Conservation (phyloP, 371 early-diverging fungal species). For the Apophysomyces elegans region DNA sequence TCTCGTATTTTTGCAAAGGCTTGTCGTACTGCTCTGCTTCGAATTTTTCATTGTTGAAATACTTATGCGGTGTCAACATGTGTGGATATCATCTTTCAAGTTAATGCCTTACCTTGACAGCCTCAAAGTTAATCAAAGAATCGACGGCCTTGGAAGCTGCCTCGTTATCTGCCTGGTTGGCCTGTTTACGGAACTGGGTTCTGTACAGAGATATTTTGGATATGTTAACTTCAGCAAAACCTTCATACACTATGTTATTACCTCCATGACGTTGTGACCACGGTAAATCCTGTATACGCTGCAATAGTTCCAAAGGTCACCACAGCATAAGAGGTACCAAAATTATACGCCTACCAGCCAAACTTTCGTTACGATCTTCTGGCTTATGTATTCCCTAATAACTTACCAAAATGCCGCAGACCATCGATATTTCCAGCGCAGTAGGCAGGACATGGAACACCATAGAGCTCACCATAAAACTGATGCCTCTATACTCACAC, state of each 20-base stretch:
- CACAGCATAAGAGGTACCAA: slow-evolving; percentile 82
- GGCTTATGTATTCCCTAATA: neutral
- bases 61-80: slow-evolving; percentile 39
- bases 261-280: slow-evolving; percentile 84
- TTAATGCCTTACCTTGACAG: slow-evolving; percentile 73
- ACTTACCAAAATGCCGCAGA: slow-evolving; percentile 86
- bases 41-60: slow-evolving; percentile 89
- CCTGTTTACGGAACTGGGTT: slow-evolving; percentile 85
- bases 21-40: slow-evolving; percentile 87
- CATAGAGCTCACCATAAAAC: slow-evolving; percentile 88
- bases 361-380: neutral
- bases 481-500: slow-evolving; percentile 75
- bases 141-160: slow-evolving; percentile 93
- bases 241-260: slow-evolving; percentile 17
- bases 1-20: slow-evolving; percentile 86
- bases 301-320: slow-evolving; percentile 87
- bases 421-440: slow-evolving; percentile 91
- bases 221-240: too few relatives aligned
- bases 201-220: slow-evolving; percentile 30
- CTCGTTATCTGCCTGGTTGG: slow-evolving; percentile 93
- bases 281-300: slow-evolving; percentile 88
- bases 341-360: slow-evolving; percentile 69
- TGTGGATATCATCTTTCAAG: neutral
- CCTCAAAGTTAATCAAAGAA: slow-evolving; percentile 93
- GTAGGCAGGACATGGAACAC: slow-evolving; percentile 96